Percentiles rank a stretch among this genome's conserved stretches.
phyloP scores from a whole-genome alignment of 2,329 filamentous ascomycete species.

The Aphanoascus verrucosus region DNA sequence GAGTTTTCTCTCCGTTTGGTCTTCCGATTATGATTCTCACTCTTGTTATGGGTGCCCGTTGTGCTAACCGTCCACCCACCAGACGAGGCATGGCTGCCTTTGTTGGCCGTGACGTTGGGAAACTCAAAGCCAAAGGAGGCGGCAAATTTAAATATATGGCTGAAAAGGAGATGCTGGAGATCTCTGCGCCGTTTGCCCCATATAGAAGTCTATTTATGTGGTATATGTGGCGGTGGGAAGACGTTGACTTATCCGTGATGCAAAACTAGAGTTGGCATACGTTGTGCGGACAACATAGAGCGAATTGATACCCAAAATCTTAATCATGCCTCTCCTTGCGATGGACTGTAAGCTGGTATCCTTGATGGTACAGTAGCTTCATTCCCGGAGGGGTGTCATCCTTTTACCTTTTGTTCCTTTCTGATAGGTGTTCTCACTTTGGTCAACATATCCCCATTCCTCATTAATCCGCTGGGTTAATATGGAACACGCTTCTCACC shows the following conservation, averaged over 20 bases:
- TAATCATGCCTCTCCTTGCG: too few species aligned
- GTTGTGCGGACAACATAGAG: background rate
- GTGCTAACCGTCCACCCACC: conserved; percentile 4
- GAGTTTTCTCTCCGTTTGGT: conserved; percentile 24
- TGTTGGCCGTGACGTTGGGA: conserved; percentile 68
- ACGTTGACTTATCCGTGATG: conserved; percentile 57
- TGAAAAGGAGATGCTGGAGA: conserved; percentile 80
- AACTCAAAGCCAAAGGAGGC: conserved; percentile 65
- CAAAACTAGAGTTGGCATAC: conserved; percentile 15
- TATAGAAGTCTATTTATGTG: conserved; percentile 93
- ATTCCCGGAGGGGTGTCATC: background rate
- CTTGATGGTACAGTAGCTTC: background rate
- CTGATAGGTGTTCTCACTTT: too few species aligned
- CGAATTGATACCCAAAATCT: too few species aligned
- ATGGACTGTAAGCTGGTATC: background rate
- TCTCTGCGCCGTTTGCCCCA: conserved; percentile 68
- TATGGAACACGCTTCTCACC: too few species aligned
- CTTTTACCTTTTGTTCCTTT: too few species aligned
- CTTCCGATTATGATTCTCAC: background rate
- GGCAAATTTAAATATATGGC: conserved; percentile 98
- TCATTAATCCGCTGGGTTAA: too few species aligned
- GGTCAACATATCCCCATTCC: too few species aligned
- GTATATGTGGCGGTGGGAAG: conserved; percentile 89
- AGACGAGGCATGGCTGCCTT: conserved; percentile 81
- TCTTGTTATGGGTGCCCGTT: background rate